Evolutionary conservation across 768 basidiomycete genomes (phyloP).

Genomic region (Hericium rajendrae): DNA sequence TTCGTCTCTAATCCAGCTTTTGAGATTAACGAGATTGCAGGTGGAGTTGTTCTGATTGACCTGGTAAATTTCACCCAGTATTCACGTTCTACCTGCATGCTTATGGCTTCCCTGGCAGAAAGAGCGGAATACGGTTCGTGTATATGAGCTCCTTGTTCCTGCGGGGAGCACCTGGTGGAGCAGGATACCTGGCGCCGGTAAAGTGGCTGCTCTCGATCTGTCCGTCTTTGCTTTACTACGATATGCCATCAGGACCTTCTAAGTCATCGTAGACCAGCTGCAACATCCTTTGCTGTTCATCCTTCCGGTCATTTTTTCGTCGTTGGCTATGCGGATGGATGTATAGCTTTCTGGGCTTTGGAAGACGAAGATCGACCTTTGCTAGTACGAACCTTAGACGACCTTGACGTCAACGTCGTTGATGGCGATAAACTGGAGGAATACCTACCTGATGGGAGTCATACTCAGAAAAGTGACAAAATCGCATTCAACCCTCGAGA

Average conservation of each 20-base stretch:
- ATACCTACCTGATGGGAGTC: slow-evolving; percentile 19
- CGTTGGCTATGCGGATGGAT: slow-evolving; percentile 75
- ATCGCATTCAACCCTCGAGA: slow-evolving; percentile 33
- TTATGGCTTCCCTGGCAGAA: slow-evolving; percentile 24
- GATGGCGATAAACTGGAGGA: slow-evolving; percentile 38
- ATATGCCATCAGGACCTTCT: slow-evolving; percentile 44
- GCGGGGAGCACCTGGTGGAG: slow-evolving; percentile 82
- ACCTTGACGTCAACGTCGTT: slow-evolving; percentile 45
- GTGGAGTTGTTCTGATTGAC: slow-evolving; percentile 51
- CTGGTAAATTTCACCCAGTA: slow-evolving; percentile 30
- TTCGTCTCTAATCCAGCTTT: neutral
- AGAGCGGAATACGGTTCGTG: slow-evolving; percentile 41
- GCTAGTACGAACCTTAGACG: slow-evolving; percentile 59
- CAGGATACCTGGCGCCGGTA: slow-evolving; percentile 49
- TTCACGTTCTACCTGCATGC: neutral
- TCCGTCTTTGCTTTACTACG: neutral
- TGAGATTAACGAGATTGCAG: slow-evolving; percentile 22
- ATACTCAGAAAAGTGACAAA: slow-evolving; percentile 11
- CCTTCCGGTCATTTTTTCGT: slow-evolving; percentile 71
- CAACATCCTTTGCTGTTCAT: slow-evolving; percentile 64
- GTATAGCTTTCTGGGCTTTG: slow-evolving; percentile 73
- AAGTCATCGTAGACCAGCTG: slow-evolving; percentile 56
- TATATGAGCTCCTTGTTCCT: slow-evolving; percentile 60
- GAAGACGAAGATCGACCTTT: slow-evolving; percentile 72
- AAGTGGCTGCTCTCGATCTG: slow-evolving; percentile 12